A percentile compares a stretch with the other conserved stretches of the same genome.
These are phyloP conservation scores for Gypsophila paniculata DNA, from an alignment of 179 eudicot species.

Conservation along the genomic window DNA sequence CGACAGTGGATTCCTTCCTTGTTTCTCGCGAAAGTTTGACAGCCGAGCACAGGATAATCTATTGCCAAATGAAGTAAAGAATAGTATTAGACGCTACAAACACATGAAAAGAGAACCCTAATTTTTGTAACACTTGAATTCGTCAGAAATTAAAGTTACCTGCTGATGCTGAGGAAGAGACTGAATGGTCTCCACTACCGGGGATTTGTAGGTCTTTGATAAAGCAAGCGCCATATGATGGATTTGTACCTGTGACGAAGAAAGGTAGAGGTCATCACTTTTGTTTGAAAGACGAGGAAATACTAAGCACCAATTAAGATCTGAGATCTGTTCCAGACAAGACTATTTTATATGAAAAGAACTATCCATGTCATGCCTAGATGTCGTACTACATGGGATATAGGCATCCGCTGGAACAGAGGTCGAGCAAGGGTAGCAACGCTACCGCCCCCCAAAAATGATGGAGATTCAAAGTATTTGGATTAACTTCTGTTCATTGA, in stretches of 20 bases:
- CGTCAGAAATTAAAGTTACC: slow-evolving; percentile 31
- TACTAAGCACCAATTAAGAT: neutral
- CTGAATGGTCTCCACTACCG: slow-evolving; percentile 77
- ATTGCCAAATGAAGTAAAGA: slow-evolving; percentile 13
- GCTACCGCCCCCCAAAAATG: no score
- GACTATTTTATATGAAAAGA: no score
- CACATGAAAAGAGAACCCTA: neutral
- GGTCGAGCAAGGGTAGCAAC: no score
- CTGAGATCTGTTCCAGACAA: no score
- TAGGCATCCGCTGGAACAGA: no score
- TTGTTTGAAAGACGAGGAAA: neutral
- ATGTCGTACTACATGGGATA: no score
- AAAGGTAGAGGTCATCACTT: neutral
- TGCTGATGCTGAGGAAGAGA: slow-evolving; percentile 98
- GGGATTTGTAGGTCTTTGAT: slow-evolving; percentile 73
- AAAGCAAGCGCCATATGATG: slow-evolving; percentile 88
- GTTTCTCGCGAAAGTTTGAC: slow-evolving; percentile 68
- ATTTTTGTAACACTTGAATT: neutral
- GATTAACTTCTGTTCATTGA: no score
- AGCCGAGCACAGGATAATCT: slow-evolving; percentile 84
- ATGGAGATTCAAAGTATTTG: no score
- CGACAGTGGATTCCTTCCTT: slow-evolving; percentile 68
- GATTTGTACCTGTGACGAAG: slow-evolving; percentile 55
- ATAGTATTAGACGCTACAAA: neutral
- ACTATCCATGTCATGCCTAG: no score